Percentiles rank a stretch among this genome's conserved stretches.
These are phyloP conservation scores for Populus tremula DNA, from an alignment of 345 rosid genomes.

Conservation along the genomic window DNA sequence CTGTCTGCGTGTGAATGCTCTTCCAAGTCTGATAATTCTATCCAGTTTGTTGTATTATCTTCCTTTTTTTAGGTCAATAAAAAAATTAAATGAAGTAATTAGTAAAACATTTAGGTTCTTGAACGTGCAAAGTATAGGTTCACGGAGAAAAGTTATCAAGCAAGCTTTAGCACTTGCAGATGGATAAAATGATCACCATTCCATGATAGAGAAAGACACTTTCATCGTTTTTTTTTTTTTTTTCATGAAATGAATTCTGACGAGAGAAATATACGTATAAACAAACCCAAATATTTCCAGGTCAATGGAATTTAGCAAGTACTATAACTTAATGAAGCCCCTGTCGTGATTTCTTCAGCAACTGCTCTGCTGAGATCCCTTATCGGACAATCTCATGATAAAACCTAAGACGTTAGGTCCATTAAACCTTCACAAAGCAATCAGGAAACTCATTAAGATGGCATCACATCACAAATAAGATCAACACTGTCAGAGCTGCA, in stretches of 20 bases:
- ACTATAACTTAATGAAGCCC: no score
- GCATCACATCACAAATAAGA: neutral
- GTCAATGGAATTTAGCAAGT: no score
- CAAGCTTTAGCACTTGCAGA: slow-evolving; percentile 9
- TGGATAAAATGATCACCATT: slow-evolving; percentile 28
- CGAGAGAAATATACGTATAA: neutral
- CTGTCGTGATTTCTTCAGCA: no score
- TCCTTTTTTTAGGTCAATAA: no score
- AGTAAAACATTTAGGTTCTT: neutral
- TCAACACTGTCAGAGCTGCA: neutral
- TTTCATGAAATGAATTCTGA: neutral
- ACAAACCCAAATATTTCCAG: neutral
- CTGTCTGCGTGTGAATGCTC: neutral
- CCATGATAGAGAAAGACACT: slow-evolving; percentile 57
- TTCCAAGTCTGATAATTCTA: neutral
- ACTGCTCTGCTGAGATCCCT: no score
- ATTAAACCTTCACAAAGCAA: neutral
- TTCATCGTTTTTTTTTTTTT: slow-evolving; percentile 33
- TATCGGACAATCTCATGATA: no score
- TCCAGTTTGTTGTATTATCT: no score
- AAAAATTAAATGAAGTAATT: no score
- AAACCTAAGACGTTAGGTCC: neutral
- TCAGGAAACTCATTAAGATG: neutral
- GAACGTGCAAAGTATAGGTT: slow-evolving; percentile 5
- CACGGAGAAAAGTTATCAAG: slow-evolving; percentile 6